Percentiles rank a stretch among this genome's conserved stretches.
These are phyloP conservation scores for Petunia hybrid DNA, from an alignment of 305 asterid species.

Conservation along the genomic window DNA sequence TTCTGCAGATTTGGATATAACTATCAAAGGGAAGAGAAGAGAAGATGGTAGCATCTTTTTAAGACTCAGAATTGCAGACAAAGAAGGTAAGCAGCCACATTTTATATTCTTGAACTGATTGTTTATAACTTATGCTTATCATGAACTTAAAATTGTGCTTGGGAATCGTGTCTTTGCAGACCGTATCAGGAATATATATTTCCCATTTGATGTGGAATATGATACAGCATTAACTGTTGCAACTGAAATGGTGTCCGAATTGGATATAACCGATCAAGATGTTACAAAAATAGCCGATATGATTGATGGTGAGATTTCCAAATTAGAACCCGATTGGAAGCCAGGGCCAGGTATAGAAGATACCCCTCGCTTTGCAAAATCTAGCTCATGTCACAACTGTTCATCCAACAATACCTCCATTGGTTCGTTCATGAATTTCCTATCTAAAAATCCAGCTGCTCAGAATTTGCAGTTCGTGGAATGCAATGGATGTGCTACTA, in stretches of 20 bases:
- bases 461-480: constrained; percentile 50
- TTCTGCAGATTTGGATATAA: constrained; percentile 52
- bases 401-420: constrained; percentile 51
- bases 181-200: constrained; percentile 72
- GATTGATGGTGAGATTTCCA: constrained; percentile 82
- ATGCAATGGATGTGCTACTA: constrained; percentile 78
- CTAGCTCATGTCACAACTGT: constrained; percentile 56
- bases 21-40: constrained; percentile 71
- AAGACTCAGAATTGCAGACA: constrained; percentile 81
- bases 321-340: constrained; percentile 77
- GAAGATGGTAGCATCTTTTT: constrained; percentile 75
- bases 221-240: constrained; percentile 85
- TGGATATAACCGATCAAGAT: constrained; percentile 77
- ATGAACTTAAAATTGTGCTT: constrained; percentile 34
- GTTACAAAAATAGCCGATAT: constrained; percentile 72
- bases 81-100: constrained; percentile 59
- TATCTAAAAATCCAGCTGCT: constrained; percentile 42
- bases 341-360: constrained; percentile 54
- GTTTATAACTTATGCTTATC: not conserved
- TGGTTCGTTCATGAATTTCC: constrained; percentile 47
- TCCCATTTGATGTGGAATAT: constrained; percentile 68
- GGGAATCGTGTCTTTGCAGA: constrained; percentile 51
- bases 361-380: constrained; percentile 45
- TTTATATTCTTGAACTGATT: constrained; percentile 14
- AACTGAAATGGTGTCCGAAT: constrained; percentile 81